Conservation (phyloP, 73 alveolate genomes). For the Tetrahymena elliotti region DNA sequence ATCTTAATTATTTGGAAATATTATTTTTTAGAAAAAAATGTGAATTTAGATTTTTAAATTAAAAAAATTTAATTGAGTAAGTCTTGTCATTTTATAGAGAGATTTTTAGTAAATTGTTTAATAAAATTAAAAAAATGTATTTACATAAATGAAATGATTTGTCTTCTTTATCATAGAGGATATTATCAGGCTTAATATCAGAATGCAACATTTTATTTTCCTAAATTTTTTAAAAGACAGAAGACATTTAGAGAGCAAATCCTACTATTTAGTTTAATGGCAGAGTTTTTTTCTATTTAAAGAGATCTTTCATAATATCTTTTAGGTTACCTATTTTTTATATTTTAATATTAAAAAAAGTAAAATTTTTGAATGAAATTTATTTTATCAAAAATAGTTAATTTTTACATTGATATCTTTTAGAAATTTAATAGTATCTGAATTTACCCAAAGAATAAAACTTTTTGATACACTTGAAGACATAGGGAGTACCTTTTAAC, state of each 20-base stretch:
- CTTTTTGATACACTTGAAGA: background rate
- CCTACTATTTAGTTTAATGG: background rate
- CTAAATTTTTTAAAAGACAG: background rate
- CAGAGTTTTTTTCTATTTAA: background rate
- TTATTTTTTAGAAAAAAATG: too few relatives aligned
- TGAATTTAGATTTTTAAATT: too few relatives aligned
- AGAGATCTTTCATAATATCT: background rate
- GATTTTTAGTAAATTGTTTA: too few relatives aligned
- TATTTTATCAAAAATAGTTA: too few relatives aligned
- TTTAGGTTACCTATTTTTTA: background rate
- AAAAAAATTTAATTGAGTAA: too few relatives aligned
- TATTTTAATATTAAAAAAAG: too few relatives aligned
- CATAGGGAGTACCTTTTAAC: background rate
- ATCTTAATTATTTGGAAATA: too few relatives aligned
- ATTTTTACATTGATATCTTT: background rate
- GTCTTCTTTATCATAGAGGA: background rate
- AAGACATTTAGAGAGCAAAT: background rate
- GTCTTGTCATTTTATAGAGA: too few relatives aligned
- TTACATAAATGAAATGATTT: background rate
- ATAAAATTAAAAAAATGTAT: background rate
- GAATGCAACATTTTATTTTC: background rate
- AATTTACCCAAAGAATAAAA: background rate
- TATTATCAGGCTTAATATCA: background rate
- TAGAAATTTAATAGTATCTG: background rate
- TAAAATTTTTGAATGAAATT: too few relatives aligned